Evolutionary conservation across 2,329 filamentous ascomycete genomes (phyloP), one percentile per base, ranked within the genome.

Genomic region (Aspergillus unguis): DNA sequence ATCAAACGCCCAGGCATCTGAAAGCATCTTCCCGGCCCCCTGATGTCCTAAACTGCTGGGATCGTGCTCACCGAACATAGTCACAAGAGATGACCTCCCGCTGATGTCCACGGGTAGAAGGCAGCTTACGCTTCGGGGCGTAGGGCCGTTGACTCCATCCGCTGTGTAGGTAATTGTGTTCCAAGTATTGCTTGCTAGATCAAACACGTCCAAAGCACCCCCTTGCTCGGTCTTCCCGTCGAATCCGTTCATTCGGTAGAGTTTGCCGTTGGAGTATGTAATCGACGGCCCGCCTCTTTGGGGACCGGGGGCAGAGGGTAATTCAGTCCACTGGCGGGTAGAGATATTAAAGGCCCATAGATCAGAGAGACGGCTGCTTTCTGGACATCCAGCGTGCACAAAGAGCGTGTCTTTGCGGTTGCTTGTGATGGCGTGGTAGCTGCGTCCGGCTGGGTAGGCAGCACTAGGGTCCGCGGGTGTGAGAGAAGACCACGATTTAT

Each of bases 171-270:
- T 2, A 2, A 58, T 29, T 1, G 64, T 62, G 1, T 5, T 60
- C 80, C 80, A 83, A 0, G 53, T 50, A 36, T 76, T 68, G 0
- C 48, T 58, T 5, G 56, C 57, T 0, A 69, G 59, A 26, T 76
- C 66, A 54, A 74, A 83, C 2, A 87, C 80, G 64, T 95, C 89
- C 9, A 95, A 65, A 53, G 80, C 78, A 0, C 87, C 89, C 11
- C 89, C 89, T 44, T 88, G 76, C 63, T 92, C 87, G 0, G 65
- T 74, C 41, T 78, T 75, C 0, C 87, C 89, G 67, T 92, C 87
- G 61, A 86, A 92, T 0, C 90, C 90, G 56, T 90, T 88, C 75
- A 90, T 92, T 28, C 90, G 81, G 71, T 86, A 95, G 5, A 95
- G 69, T 26, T 83, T 80, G 26, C 82, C 82, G 49, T 80, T 78